Evolutionary conservation across 192 early-diverging fungal species (phyloP).

Genomic region (Entomortierella parvispora): DNA sequence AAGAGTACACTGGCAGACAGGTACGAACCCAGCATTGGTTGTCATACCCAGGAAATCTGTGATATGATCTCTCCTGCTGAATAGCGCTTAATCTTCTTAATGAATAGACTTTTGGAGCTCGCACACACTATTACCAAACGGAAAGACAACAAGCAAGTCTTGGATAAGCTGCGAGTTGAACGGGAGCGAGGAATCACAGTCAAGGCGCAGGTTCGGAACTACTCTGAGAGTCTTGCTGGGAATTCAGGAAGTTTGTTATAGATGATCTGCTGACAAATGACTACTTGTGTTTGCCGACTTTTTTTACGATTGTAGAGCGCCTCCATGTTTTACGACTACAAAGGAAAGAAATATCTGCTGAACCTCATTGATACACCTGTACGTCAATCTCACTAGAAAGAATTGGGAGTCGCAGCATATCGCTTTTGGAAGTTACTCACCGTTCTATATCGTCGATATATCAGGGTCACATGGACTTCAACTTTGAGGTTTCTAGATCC

Average conservation of each 20-base stretch:
- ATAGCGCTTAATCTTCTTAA: too few species aligned
- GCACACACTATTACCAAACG: constrained; percentile 84
- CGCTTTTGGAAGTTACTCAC: too few species aligned
- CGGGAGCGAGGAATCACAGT: constrained; percentile 97
- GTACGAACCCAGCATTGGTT: constrained; percentile 11
- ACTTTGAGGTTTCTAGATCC: constrained; percentile 95
- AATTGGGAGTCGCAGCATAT: too few species aligned
- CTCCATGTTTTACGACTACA: constrained; percentile 93
- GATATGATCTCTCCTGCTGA: too few species aligned
- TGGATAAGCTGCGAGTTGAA: constrained; percentile 97
- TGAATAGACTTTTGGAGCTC: constrained; percentile 87
- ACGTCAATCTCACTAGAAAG: constrained; percentile 1
- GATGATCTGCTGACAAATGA: background rate
- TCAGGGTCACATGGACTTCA: constrained; percentile 90
- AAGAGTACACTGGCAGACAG: constrained; percentile 93
- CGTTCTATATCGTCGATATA: too few species aligned
- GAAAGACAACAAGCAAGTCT: constrained; percentile 84
- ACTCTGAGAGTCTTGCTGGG: background rate
- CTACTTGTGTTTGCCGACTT: background rate
- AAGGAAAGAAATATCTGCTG: constrained; percentile 84
- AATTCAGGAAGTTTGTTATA: too few species aligned
- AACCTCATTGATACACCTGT: constrained; percentile 98
- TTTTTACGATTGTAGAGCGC: constrained; percentile 64
- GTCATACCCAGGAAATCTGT: too few species aligned
- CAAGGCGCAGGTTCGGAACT: constrained; percentile 85